phyloP scores from a whole-genome alignment of 2,329 filamentous ascomycete genomes.

The Botrytis fabae region DNA sequence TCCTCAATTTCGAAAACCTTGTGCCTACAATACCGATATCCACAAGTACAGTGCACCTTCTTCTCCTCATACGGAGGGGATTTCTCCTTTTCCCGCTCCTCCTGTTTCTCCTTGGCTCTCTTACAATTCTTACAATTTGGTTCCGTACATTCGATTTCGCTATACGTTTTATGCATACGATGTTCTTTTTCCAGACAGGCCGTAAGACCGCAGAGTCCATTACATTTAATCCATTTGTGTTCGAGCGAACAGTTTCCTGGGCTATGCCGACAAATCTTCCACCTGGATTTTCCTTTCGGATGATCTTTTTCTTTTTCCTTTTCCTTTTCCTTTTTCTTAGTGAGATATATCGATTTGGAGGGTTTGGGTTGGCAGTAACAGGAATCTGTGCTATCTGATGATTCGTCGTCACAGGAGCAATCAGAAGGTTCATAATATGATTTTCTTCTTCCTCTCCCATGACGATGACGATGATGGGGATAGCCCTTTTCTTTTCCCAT shows the following conservation, averaged over 20 bases:
- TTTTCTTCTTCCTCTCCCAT: background rate
- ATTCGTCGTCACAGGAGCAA: background rate
- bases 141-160: background rate
- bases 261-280: background rate
- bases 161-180: background rate
- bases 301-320: background rate
- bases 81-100: background rate
- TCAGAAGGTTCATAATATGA: background rate
- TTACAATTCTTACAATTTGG: background rate
- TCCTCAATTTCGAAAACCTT: constrained; percentile 5
- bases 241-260: background rate
- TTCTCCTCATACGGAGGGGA: background rate
- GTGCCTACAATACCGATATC: background rate
- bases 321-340: background rate
- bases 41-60: background rate
- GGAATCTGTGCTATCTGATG: background rate
- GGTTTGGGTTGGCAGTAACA: background rate
- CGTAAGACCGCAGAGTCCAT: background rate
- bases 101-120: background rate
- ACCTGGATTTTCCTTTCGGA: background rate
- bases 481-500: background rate
- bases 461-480: background rate
- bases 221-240: constrained; percentile 1
- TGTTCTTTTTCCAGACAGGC: background rate
- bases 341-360: background rate